Conservation (phyloP, 2,329 filamentous ascomycete genomes). For the Ceratocystis lukuohia region DNA sequence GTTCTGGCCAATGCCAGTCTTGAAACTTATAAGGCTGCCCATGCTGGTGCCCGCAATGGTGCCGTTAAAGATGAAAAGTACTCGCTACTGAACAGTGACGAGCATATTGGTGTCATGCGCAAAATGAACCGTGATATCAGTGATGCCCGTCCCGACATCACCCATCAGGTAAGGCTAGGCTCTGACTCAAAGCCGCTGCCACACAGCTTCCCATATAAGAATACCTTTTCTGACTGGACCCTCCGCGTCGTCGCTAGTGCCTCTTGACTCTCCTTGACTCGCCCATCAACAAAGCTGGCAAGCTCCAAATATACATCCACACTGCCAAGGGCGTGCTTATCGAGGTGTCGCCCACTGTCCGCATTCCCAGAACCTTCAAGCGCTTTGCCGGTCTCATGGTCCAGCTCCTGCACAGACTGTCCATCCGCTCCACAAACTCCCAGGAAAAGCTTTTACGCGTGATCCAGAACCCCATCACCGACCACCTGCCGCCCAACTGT, state of each 20-base stretch:
- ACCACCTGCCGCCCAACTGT: conserved; percentile 92
- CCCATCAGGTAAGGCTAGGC: conserved; percentile 69
- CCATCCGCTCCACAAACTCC: conserved; percentile 90
- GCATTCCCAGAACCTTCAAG: conserved; percentile 97
- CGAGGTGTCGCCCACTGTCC: conserved; percentile 93
- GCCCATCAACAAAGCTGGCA: conserved; percentile 95
- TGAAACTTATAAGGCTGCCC: conserved; percentile 89
- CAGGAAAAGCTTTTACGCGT: conserved; percentile 96
- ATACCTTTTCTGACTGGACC: too few relatives aligned
- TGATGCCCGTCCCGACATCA: conserved; percentile 93
- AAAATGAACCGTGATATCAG: conserved; percentile 99
- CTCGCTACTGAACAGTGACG: conserved; percentile 93
- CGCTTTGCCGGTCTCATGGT: conserved; percentile 98
- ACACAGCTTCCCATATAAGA: too few relatives aligned
- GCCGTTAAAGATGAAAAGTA: conserved; percentile 81
- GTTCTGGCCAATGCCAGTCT: conserved; percentile 94
- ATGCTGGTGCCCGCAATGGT: conserved; percentile 52
- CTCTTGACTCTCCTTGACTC: conserved; percentile 94
- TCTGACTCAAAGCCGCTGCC: too few relatives aligned
- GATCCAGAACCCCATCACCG: conserved; percentile 94
- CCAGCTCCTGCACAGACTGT: conserved; percentile 85
- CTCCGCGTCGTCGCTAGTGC: conserved; percentile 45
- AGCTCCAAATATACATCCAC: conserved; percentile 96
- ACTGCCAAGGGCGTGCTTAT: conserved; percentile 95
- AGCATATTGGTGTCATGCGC: conserved; percentile 97